Evolutionary conservation across 139 green algal species (phyloP), one percentile per base, ranked within the genome.

Genomic region (Picochlorum sp.): DNA sequence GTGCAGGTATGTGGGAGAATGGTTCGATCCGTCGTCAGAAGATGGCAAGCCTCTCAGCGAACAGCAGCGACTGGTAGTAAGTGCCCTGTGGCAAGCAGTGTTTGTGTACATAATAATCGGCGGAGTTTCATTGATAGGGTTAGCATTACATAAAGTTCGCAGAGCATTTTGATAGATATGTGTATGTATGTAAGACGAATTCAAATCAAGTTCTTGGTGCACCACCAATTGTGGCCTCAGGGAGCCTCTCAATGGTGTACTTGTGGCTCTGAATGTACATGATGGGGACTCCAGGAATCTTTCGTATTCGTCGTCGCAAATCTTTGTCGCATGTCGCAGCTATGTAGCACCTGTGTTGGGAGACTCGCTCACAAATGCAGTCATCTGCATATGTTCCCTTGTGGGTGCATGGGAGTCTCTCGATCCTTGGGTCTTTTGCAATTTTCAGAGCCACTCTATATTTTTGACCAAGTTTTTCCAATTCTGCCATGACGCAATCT

Each of bases 301-400:
- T 99, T 21, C 94, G 81, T 31, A 99, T 91, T 3, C 94, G 72
- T 4, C 94, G 77, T 38, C 91, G 74, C 67, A 99, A 72, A 66
- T 99, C 94, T 23, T 83, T 78, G 65, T 99, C 94, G 75, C 94
- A 99, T 1, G 94, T 99, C 4, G 94, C 94, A 41, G 98, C 94
- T 24, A 98, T 97, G 77, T 99, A 99, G 78, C 94, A 99, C 59
- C 90, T 88, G 80, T 99, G 94, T 76, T 95, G 84, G 70, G 62
- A 78, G 56, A 97, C 89, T 8, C 91, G 76, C 57, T 99, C 82
- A 63, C 90, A 94, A 10, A 99, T 81, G 79, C 91, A 97, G 76
- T 99, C 94, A 73, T 99, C 94, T 11, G 94, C 94, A 61, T 99
- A 99, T 0, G 92, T 99, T 65, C 94, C 94, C 59, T 86, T 89